Evolutionary conservation across 2,329 filamentous ascomycete genomes (phyloP).

Genomic region (Dothideomycetes sp.): DNA sequence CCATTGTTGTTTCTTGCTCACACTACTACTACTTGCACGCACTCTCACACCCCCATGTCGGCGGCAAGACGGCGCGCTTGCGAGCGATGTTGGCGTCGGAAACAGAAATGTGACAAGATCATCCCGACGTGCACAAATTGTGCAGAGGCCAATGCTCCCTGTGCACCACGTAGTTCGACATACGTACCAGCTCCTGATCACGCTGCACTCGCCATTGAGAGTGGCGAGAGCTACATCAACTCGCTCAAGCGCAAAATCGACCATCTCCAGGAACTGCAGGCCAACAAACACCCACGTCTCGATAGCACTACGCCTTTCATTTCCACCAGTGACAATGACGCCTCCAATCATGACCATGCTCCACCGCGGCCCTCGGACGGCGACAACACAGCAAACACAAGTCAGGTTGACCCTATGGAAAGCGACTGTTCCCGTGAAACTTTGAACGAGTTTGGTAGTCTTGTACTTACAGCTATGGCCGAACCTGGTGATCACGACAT

Average conservation of each 20-base stretch:
- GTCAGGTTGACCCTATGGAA: background rate
- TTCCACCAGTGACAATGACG: too few species aligned
- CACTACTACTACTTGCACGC: too few species aligned
- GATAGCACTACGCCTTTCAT: too few species aligned
- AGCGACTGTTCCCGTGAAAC: conserved; percentile 1
- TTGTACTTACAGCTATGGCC: conserved; percentile 3
- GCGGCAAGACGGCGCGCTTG: conserved; percentile 1
- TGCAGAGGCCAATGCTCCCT: conserved; percentile 1
- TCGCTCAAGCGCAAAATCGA: conserved; percentile 6
- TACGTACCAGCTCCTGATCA: conserved; percentile 5
- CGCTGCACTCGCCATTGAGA: conserved; percentile 2
- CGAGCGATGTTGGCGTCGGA: conserved; percentile 1
- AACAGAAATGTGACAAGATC: conserved; percentile 4
- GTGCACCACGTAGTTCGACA: background rate
- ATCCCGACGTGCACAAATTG: conserved; percentile 2
- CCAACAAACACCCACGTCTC: background rate
- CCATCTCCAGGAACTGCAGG: conserved; percentile 1
- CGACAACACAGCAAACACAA: background rate
- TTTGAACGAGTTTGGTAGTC: background rate
- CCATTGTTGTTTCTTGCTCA: too few species aligned
- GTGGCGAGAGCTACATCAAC: conserved; percentile 7
- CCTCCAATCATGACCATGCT: background rate
- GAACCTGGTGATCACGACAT: conserved; percentile 5
- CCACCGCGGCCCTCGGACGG: background rate
- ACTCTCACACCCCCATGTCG: conserved; percentile 16